phyloP scores from a whole-genome alignment of 306 rosid genomes.

The Cotoneaster glaucophyllus region DNA sequence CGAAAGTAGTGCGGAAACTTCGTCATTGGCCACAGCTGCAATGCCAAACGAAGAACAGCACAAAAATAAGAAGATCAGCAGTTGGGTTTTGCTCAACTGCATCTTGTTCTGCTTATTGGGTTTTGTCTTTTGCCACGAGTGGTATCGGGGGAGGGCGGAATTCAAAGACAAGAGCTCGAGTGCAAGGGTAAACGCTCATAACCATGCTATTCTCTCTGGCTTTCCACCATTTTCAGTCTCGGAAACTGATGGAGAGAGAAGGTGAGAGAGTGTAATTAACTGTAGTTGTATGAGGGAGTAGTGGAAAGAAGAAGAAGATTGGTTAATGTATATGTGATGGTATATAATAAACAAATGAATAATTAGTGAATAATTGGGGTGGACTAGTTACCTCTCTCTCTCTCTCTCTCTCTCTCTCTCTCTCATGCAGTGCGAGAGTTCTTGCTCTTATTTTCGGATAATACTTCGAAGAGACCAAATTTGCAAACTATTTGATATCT shows the following conservation, averaged over 20 bases:
- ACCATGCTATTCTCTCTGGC: slow-evolving; percentile 18
- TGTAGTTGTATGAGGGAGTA: slow-evolving; percentile 25
- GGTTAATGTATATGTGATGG: slow-evolving; percentile 23
- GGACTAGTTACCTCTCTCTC: slow-evolving; percentile 13
- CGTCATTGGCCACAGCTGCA: slow-evolving; percentile 33
- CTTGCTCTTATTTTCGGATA: slow-evolving; percentile 16
- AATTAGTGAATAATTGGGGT: slow-evolving; percentile 9
- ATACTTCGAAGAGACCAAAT: no score
- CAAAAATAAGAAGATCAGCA: slow-evolving; percentile 34
- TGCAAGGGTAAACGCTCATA: neutral
- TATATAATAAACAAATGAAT: slow-evolving; percentile 18
- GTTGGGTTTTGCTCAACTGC: slow-evolving; percentile 30
- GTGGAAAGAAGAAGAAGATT: slow-evolving; percentile 46
- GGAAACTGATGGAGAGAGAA: slow-evolving; percentile 17
- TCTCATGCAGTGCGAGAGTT: slow-evolving; percentile 3
- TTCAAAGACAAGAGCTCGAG: neutral
- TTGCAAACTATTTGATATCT: no score
- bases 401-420: neutral
- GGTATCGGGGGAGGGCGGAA: neutral
- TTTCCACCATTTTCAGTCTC: slow-evolving; percentile 43
- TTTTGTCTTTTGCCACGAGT: neutral
- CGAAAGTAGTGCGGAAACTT: slow-evolving; percentile 60
- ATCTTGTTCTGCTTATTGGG: slow-evolving; percentile 25
- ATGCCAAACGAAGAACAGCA: slow-evolving; percentile 26
- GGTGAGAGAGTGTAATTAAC: slow-evolving; percentile 15